Evolutionary conservation across 2,329 filamentous ascomycete genomes (phyloP).

Genomic region (Ophiostoma quercus): DNA sequence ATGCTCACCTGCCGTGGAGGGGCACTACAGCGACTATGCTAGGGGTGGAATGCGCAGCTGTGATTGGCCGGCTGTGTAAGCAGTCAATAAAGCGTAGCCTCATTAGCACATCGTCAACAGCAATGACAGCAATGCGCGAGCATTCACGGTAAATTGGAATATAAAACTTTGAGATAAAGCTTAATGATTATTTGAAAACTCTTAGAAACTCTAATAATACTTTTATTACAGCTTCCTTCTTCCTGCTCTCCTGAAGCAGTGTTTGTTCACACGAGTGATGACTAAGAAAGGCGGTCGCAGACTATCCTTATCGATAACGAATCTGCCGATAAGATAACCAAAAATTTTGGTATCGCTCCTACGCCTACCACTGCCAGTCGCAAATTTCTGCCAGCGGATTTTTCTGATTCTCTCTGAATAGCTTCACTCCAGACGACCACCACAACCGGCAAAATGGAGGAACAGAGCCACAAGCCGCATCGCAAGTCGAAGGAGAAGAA

Average conservation of each 20-base stretch:
- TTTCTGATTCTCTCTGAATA: constrained; percentile 10
- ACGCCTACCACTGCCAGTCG: constrained; percentile 1
- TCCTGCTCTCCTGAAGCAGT: too few relatives aligned
- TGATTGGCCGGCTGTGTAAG: constrained; percentile 13
- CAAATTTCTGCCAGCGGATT: constrained; percentile 24
- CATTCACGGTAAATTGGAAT: too few relatives aligned
- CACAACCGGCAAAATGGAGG: constrained; percentile 58
- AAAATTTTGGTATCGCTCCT: constrained; percentile 19
- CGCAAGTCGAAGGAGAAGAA: constrained; percentile 88
- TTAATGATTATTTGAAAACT: too few relatives aligned
- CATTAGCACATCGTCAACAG: background rate
- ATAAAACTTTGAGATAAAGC: too few relatives aligned
- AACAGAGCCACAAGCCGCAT: constrained; percentile 80
- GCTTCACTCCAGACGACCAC: constrained; percentile 17
- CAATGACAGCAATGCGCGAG: too few relatives aligned
- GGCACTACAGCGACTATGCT: background rate
- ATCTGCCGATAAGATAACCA: constrained; percentile 24
- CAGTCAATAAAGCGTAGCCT: constrained; percentile 8
- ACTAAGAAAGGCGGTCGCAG: constrained; percentile 9
- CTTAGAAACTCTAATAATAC: too few relatives aligned
- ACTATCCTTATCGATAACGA: constrained; percentile 21
- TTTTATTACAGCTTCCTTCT: too few relatives aligned
- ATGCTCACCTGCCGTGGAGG: background rate
- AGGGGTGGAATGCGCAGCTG: background rate
- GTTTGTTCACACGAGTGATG: background rate